phyloP scores from a whole-genome alignment of 2,329 filamentous ascomycete species.

The Geosmithia putterillii region DNA sequence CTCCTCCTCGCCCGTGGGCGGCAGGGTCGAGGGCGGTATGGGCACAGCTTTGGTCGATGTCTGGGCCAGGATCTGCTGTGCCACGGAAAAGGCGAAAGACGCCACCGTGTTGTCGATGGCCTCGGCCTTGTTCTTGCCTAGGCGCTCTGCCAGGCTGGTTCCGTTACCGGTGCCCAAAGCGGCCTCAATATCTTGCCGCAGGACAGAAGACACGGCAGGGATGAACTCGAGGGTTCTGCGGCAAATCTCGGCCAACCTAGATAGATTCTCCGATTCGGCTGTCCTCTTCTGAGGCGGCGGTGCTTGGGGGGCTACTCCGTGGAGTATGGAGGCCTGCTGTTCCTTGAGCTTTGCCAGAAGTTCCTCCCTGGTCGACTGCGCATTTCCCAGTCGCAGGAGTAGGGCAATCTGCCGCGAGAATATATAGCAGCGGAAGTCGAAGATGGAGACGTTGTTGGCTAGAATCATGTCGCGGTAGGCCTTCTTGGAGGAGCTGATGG shows the following conservation, averaged over 20 bases:
- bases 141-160: constrained; percentile 7
- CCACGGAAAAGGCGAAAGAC: constrained; percentile 66
- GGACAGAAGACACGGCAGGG: constrained; percentile 62
- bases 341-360: constrained; percentile 49
- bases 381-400: constrained; percentile 72
- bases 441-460: constrained; percentile 87
- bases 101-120: constrained; percentile 63
- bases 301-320: constrained; percentile 41
- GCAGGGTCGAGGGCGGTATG: constrained; percentile 47
- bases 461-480: constrained; percentile 86
- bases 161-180: constrained; percentile 34
- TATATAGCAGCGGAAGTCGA: constrained; percentile 90
- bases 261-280: constrained; percentile 60
- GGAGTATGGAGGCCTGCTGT: constrained; percentile 45
- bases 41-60: constrained; percentile 58
- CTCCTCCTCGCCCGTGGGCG: constrained; percentile 28
- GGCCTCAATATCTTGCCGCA: constrained; percentile 65
- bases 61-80: constrained; percentile 65
- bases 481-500: constrained; percentile 55
- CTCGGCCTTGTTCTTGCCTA: constrained; percentile 28
- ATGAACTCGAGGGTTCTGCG: constrained; percentile 75
- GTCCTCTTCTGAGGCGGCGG: constrained; percentile 31
- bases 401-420: constrained; percentile 81
- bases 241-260: constrained; percentile 77
- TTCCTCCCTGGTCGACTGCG: constrained; percentile 49